These are phyloP conservation scores for Aphanomyces astaci DNA, from an alignment of 352 stramenopile species.

Conservation along the genomic window DNA sequence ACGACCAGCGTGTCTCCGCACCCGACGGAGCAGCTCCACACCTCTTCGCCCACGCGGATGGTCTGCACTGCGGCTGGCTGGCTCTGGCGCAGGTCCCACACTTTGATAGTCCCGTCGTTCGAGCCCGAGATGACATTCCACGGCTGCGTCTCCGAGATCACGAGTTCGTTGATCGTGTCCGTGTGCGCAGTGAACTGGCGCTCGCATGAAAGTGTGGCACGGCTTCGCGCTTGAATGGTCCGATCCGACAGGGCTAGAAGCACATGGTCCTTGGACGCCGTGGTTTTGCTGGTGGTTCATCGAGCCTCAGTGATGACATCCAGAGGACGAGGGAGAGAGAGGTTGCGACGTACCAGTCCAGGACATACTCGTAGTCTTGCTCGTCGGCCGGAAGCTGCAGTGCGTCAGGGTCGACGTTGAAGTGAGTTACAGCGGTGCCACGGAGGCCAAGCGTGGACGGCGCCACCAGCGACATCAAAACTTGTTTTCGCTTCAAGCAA, in stretches of 20 bases:
- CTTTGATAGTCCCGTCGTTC: conserved; percentile 77
- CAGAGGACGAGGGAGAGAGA: background rate
- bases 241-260: conserved; percentile 19
- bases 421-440: conserved; percentile 54
- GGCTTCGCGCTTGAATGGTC: conserved; percentile 16
- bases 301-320: too few species aligned
- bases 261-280: conserved; percentile 38
- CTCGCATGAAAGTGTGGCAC: conserved; percentile 9
- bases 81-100: conserved; percentile 64
- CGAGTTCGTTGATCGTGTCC: conserved; percentile 75
- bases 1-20: conserved; percentile 69
- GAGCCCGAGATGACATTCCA: conserved; percentile 74
- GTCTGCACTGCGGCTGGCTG: conserved; percentile 33
- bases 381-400: conserved; percentile 42
- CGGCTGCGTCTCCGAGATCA: conserved; percentile 50
- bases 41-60: conserved; percentile 54
- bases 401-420: conserved; percentile 30
- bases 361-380: conserved; percentile 82
- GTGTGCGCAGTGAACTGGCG: conserved; percentile 61
- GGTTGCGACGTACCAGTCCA: conserved; percentile 42
- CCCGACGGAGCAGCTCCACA: conserved; percentile 74
- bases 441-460: background rate
- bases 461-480: conserved; percentile 8
- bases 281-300: conserved; percentile 39
- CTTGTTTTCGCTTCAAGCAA: background rate